Percentiles rank a stretch among this genome's conserved stretches.
Conservation (phyloP, 2,329 filamentous ascomycete species). For the Scytalidium sp. region DNA sequence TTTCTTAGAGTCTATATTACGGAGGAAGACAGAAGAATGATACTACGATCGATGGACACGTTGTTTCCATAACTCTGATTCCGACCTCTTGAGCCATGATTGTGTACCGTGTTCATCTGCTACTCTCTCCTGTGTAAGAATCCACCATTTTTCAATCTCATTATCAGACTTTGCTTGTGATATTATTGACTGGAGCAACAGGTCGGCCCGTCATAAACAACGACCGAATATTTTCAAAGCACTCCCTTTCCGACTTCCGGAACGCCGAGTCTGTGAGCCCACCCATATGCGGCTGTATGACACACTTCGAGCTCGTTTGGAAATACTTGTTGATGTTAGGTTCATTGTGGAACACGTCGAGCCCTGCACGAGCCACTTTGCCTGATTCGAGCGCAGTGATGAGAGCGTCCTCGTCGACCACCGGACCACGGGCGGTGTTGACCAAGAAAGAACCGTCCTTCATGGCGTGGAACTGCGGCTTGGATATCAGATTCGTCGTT, state of each 20-base stretch:
- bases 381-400: slow-evolving; percentile 67
- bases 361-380: slow-evolving; percentile 64
- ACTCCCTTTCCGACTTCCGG: slow-evolving; percentile 10
- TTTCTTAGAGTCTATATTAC: too few species aligned
- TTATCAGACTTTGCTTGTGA: too few species aligned
- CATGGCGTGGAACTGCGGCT: slow-evolving; percentile 67
- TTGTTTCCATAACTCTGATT: too few species aligned
- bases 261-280: slow-evolving; percentile 8
- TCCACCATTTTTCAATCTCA: too few species aligned
- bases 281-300: too few species aligned
- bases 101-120: too few species aligned
- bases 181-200: slow-evolving; percentile 12
- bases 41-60: too few species aligned
- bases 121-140: too few species aligned
- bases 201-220: slow-evolving; percentile 8
- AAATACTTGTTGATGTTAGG: too few species aligned
- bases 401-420: slow-evolving; percentile 75
- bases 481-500: slow-evolving; percentile 71
- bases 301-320: too few species aligned
- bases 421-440: slow-evolving; percentile 75
- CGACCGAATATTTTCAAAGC: slow-evolving; percentile 11
- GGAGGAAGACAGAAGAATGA: too few species aligned
- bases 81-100: too few species aligned
- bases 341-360: slow-evolving; percentile 82
- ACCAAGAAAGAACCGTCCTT: slow-evolving; percentile 71